Conservation (phyloP, 2,329 filamentous ascomycete genomes). For the Orbilia javanica region DNA sequence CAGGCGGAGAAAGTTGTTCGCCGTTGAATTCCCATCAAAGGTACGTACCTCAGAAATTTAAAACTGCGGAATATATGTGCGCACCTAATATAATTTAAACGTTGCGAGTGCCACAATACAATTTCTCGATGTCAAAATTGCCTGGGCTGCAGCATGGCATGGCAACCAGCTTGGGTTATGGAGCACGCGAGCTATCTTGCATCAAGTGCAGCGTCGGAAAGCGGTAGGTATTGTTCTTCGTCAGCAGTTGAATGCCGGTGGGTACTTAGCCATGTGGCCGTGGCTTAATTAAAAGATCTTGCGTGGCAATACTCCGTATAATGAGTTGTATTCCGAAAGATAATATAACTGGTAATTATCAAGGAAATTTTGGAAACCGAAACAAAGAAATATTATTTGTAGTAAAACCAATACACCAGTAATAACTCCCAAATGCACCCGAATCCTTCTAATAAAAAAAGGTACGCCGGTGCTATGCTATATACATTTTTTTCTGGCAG, state of each 20-base stretch:
- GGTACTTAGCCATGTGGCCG: background rate
- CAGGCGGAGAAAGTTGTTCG: too few relatives aligned
- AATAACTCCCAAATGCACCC: constrained; percentile 23
- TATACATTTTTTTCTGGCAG: constrained; percentile 13
- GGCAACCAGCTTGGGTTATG: background rate
- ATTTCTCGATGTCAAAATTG: background rate
- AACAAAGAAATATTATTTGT: constrained; percentile 6
- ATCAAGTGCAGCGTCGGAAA: background rate
- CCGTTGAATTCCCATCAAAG: too few relatives aligned
- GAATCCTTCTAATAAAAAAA: constrained; percentile 21
- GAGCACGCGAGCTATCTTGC: background rate
- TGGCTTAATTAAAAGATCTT: background rate
- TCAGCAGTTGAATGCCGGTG: background rate
- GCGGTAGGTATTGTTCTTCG: background rate
- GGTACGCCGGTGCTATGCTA: constrained; percentile 28
- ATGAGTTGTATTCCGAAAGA: constrained; percentile 14
- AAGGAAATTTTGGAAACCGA: background rate
- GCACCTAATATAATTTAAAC: background rate
- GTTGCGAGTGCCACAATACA: background rate
- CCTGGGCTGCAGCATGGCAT: background rate
- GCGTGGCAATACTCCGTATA: constrained; percentile 1
- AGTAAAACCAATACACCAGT: constrained; percentile 21
- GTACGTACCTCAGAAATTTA: too few relatives aligned
- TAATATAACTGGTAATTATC: background rate
- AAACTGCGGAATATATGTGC: background rate